Base-by-base conservation (phyloP, 1,284 basidiomycete species). In the Boletus smithii region DNA sequence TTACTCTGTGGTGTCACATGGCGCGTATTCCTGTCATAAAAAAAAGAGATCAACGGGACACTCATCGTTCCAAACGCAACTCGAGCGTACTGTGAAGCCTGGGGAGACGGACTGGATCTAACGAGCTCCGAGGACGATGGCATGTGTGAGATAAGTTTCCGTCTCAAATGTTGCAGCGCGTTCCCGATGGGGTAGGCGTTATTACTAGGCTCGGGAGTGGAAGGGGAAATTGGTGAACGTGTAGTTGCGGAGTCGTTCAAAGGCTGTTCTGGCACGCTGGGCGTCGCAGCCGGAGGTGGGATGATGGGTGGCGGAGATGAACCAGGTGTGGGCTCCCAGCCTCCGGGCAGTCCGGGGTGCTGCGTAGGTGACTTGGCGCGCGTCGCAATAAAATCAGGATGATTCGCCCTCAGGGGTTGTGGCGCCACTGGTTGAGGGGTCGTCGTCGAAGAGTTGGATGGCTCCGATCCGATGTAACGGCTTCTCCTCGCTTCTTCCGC, bases 1-100 rank as follows among this genome's bases (percentile, higher is more conserved):
- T 77, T 75, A 48, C 73, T 76, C 41, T 77, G 68, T 8, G 85
- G 82, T 1, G 82, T 85, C 13, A 80, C 76, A 11, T 65, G 56
- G 30, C 65, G 58, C 20, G 58, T 50, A 14, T 39, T 49, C 46
- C 61, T 64, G 26, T 32, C 8, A n/a, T 16, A 9, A 9, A 32
- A 8, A 0, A 31, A 16, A 24, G 33, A n/a, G 6, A 18, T 52
- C 17, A 50, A 17, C 4, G 11, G 23, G 24, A 13, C 17, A 23
- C 20, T 8, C n/a, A n/a, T n/a, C 20, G 7, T 36, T 22, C 1
- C 3, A 35, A 29, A 32, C 2, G 6, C 8, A 27, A 27, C 22
- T 27, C 7, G 4, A 26, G 27, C 61, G 16, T 53, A 62, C 61
- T 63, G 61, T 16, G 50, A n/a, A 20, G 29, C 13, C 38, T 53